Evolutionary conservation across 768 basidiomycete species (phyloP), one percentile per base, ranked within the genome.

Genomic region (Trametes coccinea): DNA sequence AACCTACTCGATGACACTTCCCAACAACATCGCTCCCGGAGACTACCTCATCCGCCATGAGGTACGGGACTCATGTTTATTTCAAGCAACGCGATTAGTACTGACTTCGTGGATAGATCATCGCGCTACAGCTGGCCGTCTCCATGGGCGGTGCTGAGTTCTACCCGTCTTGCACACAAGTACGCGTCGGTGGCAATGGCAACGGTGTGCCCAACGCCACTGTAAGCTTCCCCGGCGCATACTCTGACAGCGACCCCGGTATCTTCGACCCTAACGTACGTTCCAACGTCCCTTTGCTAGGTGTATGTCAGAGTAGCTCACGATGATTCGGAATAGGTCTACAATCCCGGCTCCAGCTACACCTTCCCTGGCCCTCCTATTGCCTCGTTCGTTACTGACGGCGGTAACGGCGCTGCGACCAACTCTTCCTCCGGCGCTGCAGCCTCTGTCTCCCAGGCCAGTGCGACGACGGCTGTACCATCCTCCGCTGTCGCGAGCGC

Each of bases 11-110:
- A 49, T 77, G 53, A 77, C 68, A 2, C 65, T 79, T 43, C 77
- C 76, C n/a, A 22, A 49, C 14, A 81, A 79, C 49, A 71, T 93
- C 56, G 78, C 83, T 1, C 74, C 87, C 2, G 91, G 90, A 2
- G 82, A 87, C 65, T 92, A 92, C 72, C 77, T 92, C 60, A 71
- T 92, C 69, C 87, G 90, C 1, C 86, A 90, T 71, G 90, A 92
- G 62, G 64, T 69, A 48, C 50, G 49, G 43, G 5, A n/a, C 27
- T 6, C 4, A 37, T 31, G 17, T 0, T 8, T n/a, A 1, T 22
- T 60, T 45, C 2, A 2, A 5, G 14, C 37, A n/a, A 39, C 1
- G 41, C 4, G 13, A 16, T 40, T 7, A 22, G 22, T 48, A 48
- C 6, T n/a, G 30, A 43, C 17, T 14, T 9, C 31, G 22, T 5